Conservation (phyloP, 176 grass and related monocot species). For the Musa beccarii region DNA sequence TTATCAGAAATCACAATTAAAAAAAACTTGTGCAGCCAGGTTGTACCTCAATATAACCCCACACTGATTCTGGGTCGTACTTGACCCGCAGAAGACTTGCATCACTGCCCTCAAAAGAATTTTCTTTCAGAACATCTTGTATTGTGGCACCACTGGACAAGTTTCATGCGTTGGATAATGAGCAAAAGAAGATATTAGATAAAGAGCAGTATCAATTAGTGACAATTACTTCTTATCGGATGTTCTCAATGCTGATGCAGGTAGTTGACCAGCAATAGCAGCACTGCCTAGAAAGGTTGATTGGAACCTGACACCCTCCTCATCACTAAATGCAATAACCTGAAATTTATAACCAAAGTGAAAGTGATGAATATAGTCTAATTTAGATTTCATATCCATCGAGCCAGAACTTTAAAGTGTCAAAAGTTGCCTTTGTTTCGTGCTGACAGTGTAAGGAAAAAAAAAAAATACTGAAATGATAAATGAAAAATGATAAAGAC, state of each 20-base stretch:
- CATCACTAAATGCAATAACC: conserved; percentile 97
- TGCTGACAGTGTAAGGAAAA: background rate
- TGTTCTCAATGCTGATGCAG: conserved; percentile 75
- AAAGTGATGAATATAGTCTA: background rate
- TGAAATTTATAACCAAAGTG: conserved; percentile 12
- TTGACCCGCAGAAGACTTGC: conserved; percentile 35
- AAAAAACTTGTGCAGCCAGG: background rate
- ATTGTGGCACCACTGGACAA: conserved; percentile 61
- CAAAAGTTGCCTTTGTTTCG: background rate
- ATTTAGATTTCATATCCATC: background rate
- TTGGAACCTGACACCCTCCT: conserved; percentile 92
- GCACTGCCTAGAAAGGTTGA: conserved; percentile 96
- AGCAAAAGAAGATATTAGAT: conserved; percentile 21
- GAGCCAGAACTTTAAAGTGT: background rate
- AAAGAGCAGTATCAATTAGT: conserved; percentile 5
- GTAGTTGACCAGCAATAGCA: conserved; percentile 87
- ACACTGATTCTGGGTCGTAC: conserved; percentile 56
- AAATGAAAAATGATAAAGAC: background rate
- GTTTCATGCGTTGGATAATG: conserved; percentile 20
- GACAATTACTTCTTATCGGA: conserved; percentile 87
- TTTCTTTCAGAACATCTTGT: conserved; percentile 64
- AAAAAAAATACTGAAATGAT: background rate
- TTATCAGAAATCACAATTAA: background rate
- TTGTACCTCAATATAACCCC: conserved; percentile 86
- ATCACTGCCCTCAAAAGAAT: conserved; percentile 52